Evolutionary conservation across 2,329 filamentous ascomycete genomes (phyloP), one percentile per base, ranked within the genome.

Genomic region (Penicillium sp.): DNA sequence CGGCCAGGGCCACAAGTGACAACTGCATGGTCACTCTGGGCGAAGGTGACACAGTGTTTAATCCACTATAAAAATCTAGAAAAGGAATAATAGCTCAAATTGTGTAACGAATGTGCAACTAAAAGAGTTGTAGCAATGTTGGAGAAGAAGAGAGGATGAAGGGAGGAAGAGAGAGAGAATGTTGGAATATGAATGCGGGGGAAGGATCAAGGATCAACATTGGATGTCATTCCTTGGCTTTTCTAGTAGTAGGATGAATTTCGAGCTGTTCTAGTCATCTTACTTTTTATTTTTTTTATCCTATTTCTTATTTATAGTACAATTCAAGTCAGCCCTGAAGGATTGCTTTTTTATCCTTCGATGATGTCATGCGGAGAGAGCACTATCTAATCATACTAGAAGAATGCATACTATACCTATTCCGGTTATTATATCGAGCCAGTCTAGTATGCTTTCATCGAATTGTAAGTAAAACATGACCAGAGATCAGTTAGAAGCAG

Each of bases 1-100:
- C 66, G 56, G 67, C 69, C 62, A 76, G 60, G 55, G 71, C 65
- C 58, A 66, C 67, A 49, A 70, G 55, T 44, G 66, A 69, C 51
- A 67, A 62, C 63, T 69, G 71, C 74, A 76, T 76, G 59, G 58
- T 57, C 53, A 53, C 44, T 52, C 33, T 27, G 23, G 49, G 36
- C 31, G 59, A 47, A 19, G 19, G 49, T 35, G 12, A 47, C 25
- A 33, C 51, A 21, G 44, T 25, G 23, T 4, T 52, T 2, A 5
- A 2, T 17, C 31, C 50, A 36, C 38, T 4, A 47, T 35, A 21
- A 7, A 7, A 27, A 27, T 53, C 9, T 19, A 4, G 8, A 29
- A 49, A 33, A 35, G 19, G 27, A 53, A 57, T 35, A 25, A 41
- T 56, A 48, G 2, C 4, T 29, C 42, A 42, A 6, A 36, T 35